Percentiles rank a stretch among this genome's conserved stretches.
These are phyloP conservation scores for Aspergillus ochraceus DNA, from an alignment of 2,329 filamentous ascomycete genomes.

Conservation along the genomic window DNA sequence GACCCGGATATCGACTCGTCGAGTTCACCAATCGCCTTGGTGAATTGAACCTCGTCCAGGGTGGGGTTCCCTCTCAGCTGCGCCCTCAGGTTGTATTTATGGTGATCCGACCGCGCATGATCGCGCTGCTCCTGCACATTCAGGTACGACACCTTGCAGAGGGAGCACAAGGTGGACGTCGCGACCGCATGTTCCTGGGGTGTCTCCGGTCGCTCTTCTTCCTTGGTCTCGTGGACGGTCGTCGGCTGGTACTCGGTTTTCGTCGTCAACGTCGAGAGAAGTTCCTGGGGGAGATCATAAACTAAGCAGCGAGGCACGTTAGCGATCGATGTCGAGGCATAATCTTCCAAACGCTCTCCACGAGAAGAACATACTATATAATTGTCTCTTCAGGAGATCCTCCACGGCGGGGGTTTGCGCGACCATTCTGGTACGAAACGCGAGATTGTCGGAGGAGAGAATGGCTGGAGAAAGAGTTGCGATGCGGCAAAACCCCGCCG, in stretches of 20 bases:
- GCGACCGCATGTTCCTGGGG: constrained; percentile 44
- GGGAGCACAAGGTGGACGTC: constrained; percentile 71
- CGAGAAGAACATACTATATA: constrained; percentile 45
- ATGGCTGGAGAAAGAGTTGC: background rate
- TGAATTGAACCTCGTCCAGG: constrained; percentile 80
- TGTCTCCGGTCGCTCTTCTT: constrained; percentile 30
- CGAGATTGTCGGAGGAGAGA: background rate
- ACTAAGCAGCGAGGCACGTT: constrained; percentile 52
- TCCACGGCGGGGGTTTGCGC: constrained; percentile 27
- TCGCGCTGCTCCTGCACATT: constrained; percentile 77
- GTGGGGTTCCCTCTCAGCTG: constrained; percentile 72
- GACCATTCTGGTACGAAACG: constrained; percentile 12
- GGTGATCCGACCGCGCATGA: constrained; percentile 86
- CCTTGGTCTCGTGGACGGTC: constrained; percentile 18
- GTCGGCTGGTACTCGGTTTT: constrained; percentile 48
- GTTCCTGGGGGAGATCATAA: constrained; percentile 76
- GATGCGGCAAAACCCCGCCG: background rate
- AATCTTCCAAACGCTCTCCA: background rate
- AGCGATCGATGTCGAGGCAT: constrained; percentile 7
- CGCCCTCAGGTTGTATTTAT: constrained; percentile 92
- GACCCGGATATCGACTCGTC: constrained; percentile 88
- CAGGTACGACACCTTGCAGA: constrained; percentile 73
- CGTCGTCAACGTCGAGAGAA: constrained; percentile 66
- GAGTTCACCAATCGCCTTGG: constrained; percentile 78
- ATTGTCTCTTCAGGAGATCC: constrained; percentile 48